These are phyloP conservation scores for Colletotrichum spaethianum DNA, from an alignment of 2,329 filamentous ascomycete genomes.

Conservation along the genomic window DNA sequence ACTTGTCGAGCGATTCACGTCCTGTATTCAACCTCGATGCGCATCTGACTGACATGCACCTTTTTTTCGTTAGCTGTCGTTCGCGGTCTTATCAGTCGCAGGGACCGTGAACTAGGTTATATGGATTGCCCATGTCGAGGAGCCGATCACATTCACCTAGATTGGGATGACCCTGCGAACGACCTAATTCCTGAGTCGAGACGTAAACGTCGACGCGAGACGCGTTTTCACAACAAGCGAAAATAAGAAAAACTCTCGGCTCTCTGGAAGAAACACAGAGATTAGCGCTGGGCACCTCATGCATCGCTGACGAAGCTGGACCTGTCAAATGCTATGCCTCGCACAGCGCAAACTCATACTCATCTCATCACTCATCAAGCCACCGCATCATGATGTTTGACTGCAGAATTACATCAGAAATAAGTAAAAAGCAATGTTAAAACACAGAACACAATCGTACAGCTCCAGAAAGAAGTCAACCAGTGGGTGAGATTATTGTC, in stretches of 20 bases:
- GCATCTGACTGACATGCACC: background rate
- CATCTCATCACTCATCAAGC: too few relatives aligned
- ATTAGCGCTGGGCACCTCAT: background rate
- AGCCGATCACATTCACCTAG: background rate
- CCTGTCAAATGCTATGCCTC: background rate
- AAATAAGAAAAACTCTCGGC: background rate
- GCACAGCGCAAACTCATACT: too few relatives aligned
- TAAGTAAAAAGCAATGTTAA: too few relatives aligned
- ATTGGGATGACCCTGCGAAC: constrained; percentile 21
- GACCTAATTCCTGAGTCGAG: constrained; percentile 18
- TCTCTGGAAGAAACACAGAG: background rate
- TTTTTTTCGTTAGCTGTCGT: background rate
- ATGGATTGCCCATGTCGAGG: background rate
- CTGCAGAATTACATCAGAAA: too few relatives aligned
- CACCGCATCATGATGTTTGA: too few relatives aligned
- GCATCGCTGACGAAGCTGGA: background rate
- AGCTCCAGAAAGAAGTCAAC: background rate
- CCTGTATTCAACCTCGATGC: background rate
- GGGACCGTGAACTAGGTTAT: background rate
- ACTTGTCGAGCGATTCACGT: background rate
- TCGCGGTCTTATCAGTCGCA: background rate
- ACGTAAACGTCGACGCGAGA: background rate
- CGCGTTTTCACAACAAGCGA: constrained; percentile 3
- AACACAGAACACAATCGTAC: too few relatives aligned
- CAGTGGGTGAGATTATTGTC: background rate